A percentile compares a stretch with the other conserved stretches of the same genome.
These are phyloP conservation scores for Astragalus glycyphyllos DNA, from an alignment of 306 rosid genomes.

Conservation along the genomic window DNA sequence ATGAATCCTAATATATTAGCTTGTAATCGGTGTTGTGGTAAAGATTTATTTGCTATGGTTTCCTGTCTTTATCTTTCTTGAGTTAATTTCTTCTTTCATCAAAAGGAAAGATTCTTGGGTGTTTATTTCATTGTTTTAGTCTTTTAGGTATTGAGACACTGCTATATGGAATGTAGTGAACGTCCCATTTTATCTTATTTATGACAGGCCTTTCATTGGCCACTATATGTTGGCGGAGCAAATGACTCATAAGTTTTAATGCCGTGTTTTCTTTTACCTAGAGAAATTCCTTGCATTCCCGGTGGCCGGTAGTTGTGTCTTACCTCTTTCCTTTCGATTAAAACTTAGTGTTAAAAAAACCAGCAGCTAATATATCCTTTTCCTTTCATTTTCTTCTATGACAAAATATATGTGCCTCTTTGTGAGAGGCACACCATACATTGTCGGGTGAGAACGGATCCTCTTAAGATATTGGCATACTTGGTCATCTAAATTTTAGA, in stretches of 20 bases:
- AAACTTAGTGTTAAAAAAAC: neutral
- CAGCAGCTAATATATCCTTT: neutral
- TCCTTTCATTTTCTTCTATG: slow-evolving; percentile 1
- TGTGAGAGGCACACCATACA: neutral
- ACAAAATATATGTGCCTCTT: slow-evolving; percentile 1
- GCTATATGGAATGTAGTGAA: slow-evolving; percentile 19
- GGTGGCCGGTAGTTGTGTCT: neutral
- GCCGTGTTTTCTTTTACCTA: neutral
- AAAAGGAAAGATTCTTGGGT: neutral
- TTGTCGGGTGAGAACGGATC: neutral
- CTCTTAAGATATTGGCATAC: slow-evolving; percentile 22
- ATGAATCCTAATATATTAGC: slow-evolving; percentile 1
- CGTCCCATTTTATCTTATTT: slow-evolving; percentile 11
- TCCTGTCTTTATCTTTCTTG: slow-evolving; percentile 6
- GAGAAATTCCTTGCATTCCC: neutral
- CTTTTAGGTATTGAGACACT: slow-evolving; percentile 26
- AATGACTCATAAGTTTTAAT: neutral
- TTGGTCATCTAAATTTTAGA: slow-evolving; percentile 15
- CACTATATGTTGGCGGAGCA: neutral
- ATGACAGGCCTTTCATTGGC: neutral
- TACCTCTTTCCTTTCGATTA: neutral
- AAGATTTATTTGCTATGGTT: neutral
- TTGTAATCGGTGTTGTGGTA: neutral
- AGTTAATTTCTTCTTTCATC: slow-evolving; percentile 22
- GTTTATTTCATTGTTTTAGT: slow-evolving; percentile 19